Evolutionary conservation across 495 filamentous ascomycete genomes (phyloP).

Genomic region (Talaromyces stipitatus): DNA sequence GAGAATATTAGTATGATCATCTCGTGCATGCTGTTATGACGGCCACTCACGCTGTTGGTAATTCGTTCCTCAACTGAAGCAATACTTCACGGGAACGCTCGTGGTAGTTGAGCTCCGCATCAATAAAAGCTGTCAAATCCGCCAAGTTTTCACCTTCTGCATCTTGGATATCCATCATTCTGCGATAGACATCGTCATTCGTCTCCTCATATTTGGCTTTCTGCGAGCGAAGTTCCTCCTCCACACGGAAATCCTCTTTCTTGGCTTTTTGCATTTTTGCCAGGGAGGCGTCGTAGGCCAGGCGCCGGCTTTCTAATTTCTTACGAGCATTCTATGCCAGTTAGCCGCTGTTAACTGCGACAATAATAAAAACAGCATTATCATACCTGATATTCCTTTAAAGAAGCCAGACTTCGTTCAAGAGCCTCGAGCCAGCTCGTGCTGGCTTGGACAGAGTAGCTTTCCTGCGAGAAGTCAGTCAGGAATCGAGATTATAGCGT

Average conservation of each 20-base stretch:
- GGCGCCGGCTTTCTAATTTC: conserved; percentile 85
- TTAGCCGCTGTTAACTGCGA: conserved; percentile 10
- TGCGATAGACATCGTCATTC: conserved; percentile 82
- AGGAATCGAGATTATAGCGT: neutral
- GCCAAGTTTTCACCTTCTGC: conserved; percentile 76
- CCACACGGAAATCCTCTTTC: conserved; percentile 83
- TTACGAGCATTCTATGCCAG: conserved; percentile 64
- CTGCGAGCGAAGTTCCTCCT: conserved; percentile 86
- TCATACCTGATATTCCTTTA: conserved; percentile 93
- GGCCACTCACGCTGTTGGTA: conserved; percentile 51
- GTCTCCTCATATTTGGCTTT: conserved; percentile 97
- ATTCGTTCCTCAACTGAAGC: conserved; percentile 57
- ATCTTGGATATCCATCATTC: conserved; percentile 96
- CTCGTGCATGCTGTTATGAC: neutral
- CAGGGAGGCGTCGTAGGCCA: conserved; percentile 87
- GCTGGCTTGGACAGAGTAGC: conserved; percentile 72
- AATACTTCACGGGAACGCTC: conserved; percentile 79
- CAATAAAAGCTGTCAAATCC: conserved; percentile 75
- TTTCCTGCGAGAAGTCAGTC: conserved; percentile 38
- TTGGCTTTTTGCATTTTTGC: conserved; percentile 92
- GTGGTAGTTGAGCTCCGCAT: conserved; percentile 86
- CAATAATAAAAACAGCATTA: too few relatives aligned
- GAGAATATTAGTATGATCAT: conserved; percentile 17
- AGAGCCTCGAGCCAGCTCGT: conserved; percentile 86
- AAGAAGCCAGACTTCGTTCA: conserved; percentile 82